phyloP scores from a whole-genome alignment of 768 basidiomycete species.

The Pleurotus citrinopileatus region DNA sequence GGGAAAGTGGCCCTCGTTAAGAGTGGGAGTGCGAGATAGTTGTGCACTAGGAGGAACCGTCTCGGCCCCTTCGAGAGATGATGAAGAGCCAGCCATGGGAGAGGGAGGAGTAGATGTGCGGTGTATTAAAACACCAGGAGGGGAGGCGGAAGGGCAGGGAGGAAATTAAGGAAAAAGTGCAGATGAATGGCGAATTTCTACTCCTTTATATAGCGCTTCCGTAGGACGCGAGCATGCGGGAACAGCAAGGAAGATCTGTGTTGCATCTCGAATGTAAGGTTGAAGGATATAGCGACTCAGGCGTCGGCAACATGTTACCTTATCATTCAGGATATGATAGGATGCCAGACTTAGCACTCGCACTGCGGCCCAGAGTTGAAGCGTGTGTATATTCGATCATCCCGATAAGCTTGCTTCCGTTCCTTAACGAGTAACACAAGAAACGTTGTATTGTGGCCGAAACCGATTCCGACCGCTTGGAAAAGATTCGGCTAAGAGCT shows the following conservation, averaged over 20 bases:
- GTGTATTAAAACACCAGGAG: neutral
- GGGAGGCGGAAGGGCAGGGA: neutral
- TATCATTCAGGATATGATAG: constrained; percentile 3
- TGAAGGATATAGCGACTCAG: constrained; percentile 2
- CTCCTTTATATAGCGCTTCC: constrained; percentile 7
- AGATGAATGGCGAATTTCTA: neutral
- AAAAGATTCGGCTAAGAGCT: neutral
- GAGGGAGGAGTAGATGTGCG: neutral
- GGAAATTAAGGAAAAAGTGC: neutral
- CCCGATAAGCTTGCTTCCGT: neutral
- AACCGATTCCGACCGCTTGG: constrained; percentile 5
- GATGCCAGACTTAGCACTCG: neutral
- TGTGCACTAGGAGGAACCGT: constrained; percentile 8
- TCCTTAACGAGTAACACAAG: neutral
- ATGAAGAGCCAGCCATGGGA: neutral
- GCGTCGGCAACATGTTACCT: constrained; percentile 2
- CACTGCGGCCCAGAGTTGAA: constrained; percentile 2
- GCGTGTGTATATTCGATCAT: neutral
- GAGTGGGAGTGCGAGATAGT: constrained; percentile 7
- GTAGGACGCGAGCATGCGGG: neutral
- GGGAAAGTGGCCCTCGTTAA: constrained; percentile 1
- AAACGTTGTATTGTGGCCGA: neutral
- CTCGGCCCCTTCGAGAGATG: neutral
- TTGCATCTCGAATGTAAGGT: constrained; percentile 2
- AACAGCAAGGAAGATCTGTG: constrained; percentile 2